Evolutionary conservation across 139 green algal species (phyloP).

Genomic region (Pseudopediastrum boryanum): DNA sequence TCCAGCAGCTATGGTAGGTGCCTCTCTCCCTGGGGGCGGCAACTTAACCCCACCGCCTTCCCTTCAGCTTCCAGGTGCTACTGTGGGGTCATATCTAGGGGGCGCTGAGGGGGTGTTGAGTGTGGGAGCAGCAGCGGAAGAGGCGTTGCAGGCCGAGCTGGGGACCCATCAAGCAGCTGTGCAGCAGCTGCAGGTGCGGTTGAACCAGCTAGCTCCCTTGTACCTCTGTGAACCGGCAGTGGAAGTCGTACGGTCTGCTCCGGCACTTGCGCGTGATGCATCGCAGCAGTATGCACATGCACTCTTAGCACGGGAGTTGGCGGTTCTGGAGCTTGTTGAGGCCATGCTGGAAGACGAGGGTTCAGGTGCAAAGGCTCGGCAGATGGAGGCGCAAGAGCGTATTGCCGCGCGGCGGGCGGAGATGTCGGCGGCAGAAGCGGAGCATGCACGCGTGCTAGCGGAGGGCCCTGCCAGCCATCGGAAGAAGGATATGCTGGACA

Average conservation of each 20-base stretch:
- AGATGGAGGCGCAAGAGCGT: conserved; percentile 51
- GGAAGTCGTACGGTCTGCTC: conserved; percentile 52
- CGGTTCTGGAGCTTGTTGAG: conserved; percentile 68
- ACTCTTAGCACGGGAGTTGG: conserved; percentile 73
- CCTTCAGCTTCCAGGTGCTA: not conserved
- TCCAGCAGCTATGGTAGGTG: not conserved
- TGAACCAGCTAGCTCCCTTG: conserved; percentile 34
- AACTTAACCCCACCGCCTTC: not conserved
- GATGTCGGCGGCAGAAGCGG: conserved; percentile 56
- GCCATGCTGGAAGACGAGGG: conserved; percentile 71
- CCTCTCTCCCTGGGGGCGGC: not conserved
- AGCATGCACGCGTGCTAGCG: conserved; percentile 54
- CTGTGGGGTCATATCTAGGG: no score
- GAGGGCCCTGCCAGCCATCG: conserved; percentile 74
- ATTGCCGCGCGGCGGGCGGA: conserved; percentile 50
- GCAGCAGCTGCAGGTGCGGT: not conserved
- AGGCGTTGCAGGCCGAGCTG: not conserved
- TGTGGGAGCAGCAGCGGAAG: no score
- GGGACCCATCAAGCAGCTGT: not conserved
- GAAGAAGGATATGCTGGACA: conserved; percentile 78
- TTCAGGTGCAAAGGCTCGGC: conserved; percentile 44
- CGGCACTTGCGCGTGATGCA: conserved; percentile 50
- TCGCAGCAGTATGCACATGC: conserved; percentile 64
- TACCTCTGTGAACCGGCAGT: conserved; percentile 59
- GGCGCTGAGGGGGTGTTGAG: no score